Evolutionary conservation across 208 protist species (phyloP).

Genomic region (Borovskyia barvae): DNA sequence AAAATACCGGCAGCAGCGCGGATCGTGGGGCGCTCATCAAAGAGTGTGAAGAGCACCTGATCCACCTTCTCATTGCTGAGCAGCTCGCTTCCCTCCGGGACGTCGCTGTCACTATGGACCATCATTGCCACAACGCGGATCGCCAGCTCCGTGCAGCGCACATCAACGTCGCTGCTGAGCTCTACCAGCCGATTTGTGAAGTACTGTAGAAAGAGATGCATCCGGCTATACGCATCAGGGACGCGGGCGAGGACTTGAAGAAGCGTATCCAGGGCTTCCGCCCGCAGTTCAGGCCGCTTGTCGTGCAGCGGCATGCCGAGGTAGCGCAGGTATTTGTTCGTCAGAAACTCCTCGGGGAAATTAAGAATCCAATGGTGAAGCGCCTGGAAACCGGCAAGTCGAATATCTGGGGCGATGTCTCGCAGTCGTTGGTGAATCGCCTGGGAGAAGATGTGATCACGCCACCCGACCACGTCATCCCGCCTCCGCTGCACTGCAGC

Average conservation of each 20-base stretch:
- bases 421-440: conserved; percentile 79
- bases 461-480: conserved; percentile 47
- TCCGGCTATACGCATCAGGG: conserved; percentile 54
- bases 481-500: conserved; percentile 41
- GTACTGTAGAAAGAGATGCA: conserved; percentile 88
- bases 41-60: conserved; percentile 69
- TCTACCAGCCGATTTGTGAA: conserved; percentile 81
- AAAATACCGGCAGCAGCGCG: conserved; percentile 78
- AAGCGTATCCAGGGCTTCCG: conserved; percentile 76
- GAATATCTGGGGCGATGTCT: conserved; percentile 84
- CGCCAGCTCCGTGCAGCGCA: conserved; percentile 80
- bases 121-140: conserved; percentile 80
- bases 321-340: conserved; percentile 89
- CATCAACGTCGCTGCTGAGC: conserved; percentile 80
- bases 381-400: conserved; percentile 63
- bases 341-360: conserved; percentile 78
- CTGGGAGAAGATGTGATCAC: conserved; percentile 80
- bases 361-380: conserved; percentile 76
- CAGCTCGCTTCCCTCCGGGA: conserved; percentile 55
- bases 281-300: conserved; percentile 76
- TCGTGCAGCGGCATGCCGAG: conserved; percentile 90
- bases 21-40: conserved; percentile 88
- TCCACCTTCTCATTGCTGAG: conserved; percentile 83
- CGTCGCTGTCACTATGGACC: conserved; percentile 58
- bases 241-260: conserved; percentile 56